Base-by-base conservation (phyloP, 306 rosid genomes). In the Vigna hirtella region DNA sequence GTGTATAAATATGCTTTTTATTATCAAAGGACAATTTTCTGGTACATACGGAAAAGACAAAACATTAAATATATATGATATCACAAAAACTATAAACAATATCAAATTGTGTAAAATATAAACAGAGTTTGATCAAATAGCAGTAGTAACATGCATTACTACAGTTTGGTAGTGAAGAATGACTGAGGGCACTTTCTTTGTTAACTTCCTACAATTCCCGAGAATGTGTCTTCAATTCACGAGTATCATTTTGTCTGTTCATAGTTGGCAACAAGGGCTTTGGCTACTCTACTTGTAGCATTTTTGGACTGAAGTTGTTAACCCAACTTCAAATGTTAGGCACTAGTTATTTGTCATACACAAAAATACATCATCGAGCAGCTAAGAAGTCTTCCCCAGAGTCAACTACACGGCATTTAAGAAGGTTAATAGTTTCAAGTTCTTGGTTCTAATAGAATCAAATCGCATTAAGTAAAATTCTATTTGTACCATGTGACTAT, bases 201-300 rank as follows among this genome's bases (percentile, higher is more conserved):
- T 45, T 78, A 83, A 86, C 17, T 82, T 73, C 28, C 74, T 45
- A 66, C 97, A 81, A 88, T 88, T 89, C 85, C 89, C 97, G 63
- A 90, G 81, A 71, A 81, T 72, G 82, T 87, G 42, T 66, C 1
- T 72, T 55, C 57, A 71, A 70, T 79, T 34, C 90, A 86, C 87
- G 90, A 87, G 84, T 83, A 66, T 56, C 62, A 64, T 62, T 82
- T 80, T 91, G 92, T 87, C 86, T 45, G 74, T 70, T 85, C 82
- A 83, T 75, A 59, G 70, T 83, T 85, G 92, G 87, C 86, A 73
- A 80, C 12, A 82, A 73, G 73, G 47, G 61, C 66, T 42, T 80
- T 47, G 65, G 77, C 73, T 72, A 69, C 83, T 70, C 89, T 84
- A 88, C 92, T 86, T 80, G 83, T 34, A 80, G 82, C 87, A 58